Percentiles rank a stretch among this genome's conserved stretches.
phyloP scores from a whole-genome alignment of 805 yeast genomes.

The Pichia cabralensis region DNA sequence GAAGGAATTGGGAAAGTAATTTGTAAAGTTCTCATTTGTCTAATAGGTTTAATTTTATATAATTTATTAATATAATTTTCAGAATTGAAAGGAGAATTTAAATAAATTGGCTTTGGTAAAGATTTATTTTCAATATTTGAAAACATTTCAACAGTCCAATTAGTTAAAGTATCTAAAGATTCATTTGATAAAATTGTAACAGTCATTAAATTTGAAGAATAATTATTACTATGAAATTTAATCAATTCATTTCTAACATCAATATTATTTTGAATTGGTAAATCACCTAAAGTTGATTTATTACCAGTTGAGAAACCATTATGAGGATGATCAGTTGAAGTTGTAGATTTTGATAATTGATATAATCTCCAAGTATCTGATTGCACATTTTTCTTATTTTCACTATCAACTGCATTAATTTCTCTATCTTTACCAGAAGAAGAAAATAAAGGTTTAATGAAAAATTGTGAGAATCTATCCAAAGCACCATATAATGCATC shows the following conservation, averaged over 20 bases:
- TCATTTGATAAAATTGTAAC: conserved; percentile 80
- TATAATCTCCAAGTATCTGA: conserved; percentile 81
- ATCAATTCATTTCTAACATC: conserved; percentile 77
- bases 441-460: conserved; percentile 72
- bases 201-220: conserved; percentile 85
- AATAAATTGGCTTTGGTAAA: conserved; percentile 35
- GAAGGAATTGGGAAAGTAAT: conserved; percentile 70
- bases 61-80: conserved; percentile 40
- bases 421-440: conserved; percentile 78
- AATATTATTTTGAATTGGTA: conserved; percentile 48
- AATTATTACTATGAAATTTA: conserved; percentile 59
- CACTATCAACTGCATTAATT: conserved; percentile 90
- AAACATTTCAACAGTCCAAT: conserved; percentile 63
- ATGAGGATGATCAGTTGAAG: conserved; percentile 73
- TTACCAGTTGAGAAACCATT: conserved; percentile 90
- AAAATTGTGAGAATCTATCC: conserved; percentile 89
- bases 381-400: conserved; percentile 88
- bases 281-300: conserved; percentile 55
- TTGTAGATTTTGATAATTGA: conserved; percentile 68
- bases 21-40: conserved; percentile 62
- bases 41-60: conserved; percentile 69
- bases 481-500: conserved; percentile 76
- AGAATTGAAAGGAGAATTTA: conserved; percentile 37
- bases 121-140: conserved; percentile 47
- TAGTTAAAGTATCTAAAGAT: conserved; percentile 56